Evolutionary conservation across 345 rosid species (phyloP), one percentile per base, ranked within the genome.

Genomic region (Syzygium grande): DNA sequence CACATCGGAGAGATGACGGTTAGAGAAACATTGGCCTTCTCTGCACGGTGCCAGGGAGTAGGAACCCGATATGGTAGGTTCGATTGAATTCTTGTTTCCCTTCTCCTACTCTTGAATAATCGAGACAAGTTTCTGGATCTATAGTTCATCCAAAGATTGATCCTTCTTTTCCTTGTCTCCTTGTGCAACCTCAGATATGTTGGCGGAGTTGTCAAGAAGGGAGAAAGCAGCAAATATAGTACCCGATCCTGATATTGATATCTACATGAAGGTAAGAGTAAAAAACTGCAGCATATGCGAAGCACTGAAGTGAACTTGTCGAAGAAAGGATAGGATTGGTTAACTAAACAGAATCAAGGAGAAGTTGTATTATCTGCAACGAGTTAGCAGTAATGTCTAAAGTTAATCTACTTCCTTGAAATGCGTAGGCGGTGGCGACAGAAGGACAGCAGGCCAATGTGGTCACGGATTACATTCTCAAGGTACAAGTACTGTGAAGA

Each of bases 231-330:
- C 96, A 63, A 93, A 94, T 84, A 95, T 96, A 52, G 94, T 92
- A 91, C 99, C 99, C 29, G 98, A 96, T 92, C 93, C 92, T 51
- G 97, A 96, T 89, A 65, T 96, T 87, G 99, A 95, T 90, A 90
- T 96, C 78, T 96, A 90, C 94, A 93, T 95, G 98, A 96, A 95
- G 95, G 96, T 87, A 56, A 38, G 80, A 51, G 41, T 56, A 55
- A 49, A 29, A 68, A 49, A 46, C 16, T 84, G 22, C 38, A 30
- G 41, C 55, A 13, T 43, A 84, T 29, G 11, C 41, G n/a, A 14
- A 43, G 25, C 30, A 55, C 43, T 55, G 41, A 78, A 73, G 49
- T 73, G 80, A 73, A 41, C 80, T 38, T 38, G 80, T 38, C 0
- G 2, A 38, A 68, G 23, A 73, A 73, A 73, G 14, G 49, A 73